These are phyloP conservation scores for Kuraishia capsulata DNA, from an alignment of 805 yeast species.

Conservation along the genomic window DNA sequence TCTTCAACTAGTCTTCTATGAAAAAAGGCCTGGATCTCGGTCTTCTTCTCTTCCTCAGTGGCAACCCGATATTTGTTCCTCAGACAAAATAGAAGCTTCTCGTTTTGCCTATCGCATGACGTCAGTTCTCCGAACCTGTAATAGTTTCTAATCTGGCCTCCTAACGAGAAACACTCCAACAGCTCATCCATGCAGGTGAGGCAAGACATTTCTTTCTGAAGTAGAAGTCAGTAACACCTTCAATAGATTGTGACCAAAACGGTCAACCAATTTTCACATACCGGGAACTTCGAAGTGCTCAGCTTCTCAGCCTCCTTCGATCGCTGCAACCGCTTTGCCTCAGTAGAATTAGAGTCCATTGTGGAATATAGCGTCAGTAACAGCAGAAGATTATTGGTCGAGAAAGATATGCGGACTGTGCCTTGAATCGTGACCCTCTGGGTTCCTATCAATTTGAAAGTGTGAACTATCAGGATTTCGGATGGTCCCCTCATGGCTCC, in stretches of 20 bases:
- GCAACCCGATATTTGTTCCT: slow-evolving; percentile 44
- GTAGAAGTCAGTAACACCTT: too few species aligned
- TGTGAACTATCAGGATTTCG: too few species aligned
- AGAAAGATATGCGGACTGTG: too few species aligned
- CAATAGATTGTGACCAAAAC: too few species aligned
- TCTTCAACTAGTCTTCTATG: slow-evolving; percentile 53
- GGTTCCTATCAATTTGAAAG: too few species aligned
- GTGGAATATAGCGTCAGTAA: too few species aligned
- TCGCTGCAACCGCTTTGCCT: not conserved
- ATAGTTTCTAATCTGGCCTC: slow-evolving; percentile 80
- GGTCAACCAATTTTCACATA: too few species aligned
- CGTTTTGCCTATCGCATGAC: slow-evolving; percentile 59
- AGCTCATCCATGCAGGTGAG: slow-evolving; percentile 83
- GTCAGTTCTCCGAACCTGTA: slow-evolving; percentile 78
- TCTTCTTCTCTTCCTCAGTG: slow-evolving; percentile 39
- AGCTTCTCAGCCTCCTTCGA: not conserved
- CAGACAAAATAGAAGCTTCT: slow-evolving; percentile 75
- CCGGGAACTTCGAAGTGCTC: not conserved
- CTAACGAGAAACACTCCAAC: slow-evolving; percentile 78
- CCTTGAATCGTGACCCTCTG: too few species aligned
- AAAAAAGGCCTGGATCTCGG: slow-evolving; percentile 59
- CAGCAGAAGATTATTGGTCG: too few species aligned
- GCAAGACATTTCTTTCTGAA: slow-evolving; percentile 44
- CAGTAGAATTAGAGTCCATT: too few species aligned
- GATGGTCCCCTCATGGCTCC: too few species aligned